Base-by-base conservation (phyloP, 2,329 filamentous ascomycete species). In the Annulohypoxylon truncatum region DNA sequence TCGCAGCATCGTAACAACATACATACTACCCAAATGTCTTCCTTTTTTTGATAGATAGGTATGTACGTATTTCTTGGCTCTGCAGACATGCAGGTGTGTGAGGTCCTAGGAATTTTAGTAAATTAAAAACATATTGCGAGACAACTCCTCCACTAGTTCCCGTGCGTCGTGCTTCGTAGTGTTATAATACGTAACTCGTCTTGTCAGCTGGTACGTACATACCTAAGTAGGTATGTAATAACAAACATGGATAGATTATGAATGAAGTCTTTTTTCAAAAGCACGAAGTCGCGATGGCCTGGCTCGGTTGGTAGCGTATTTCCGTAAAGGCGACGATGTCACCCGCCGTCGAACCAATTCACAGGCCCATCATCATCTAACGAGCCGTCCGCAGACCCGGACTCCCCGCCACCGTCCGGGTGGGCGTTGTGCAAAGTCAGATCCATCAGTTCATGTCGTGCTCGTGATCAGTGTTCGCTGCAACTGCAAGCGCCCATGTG, bases 401-500 rank as follows among this genome's bases (percentile, higher is more conserved):
- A 31, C 33, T 59, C 59, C 42, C 50, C 54, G 40, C 50, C 46
- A 22, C 42, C 33, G 31, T 38, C 35, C 35, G 35, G 35, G n/a
- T 20, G 29, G 40, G 18, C 22, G 38, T 46, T 12, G 33, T 46
- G 18, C 40, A 47, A 38, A 61, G 26, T 50, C 47, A 60, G 67
- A 64, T 42, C 38, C 38, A 42, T 67, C 67, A 69, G 55, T 69
- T 66, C 67, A 69, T 69, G 67, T 64, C 53, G 67, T 69, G 67
- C 59, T 60, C 61, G 47, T 65, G 61, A 66, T 61, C 59, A 52
- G 64, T 63, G 64, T 48, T 42, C 54, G 57, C 48, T 64, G 59
- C 59, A 29, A 22, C 67, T 69, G 67, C 64, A 66, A 58, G 64
- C 65, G 61, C 61, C 67, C 67, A 69, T 69, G 61, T 67, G 67